Evolutionary conservation across 495 filamentous ascomycete species (phyloP).

Genomic region (Hamigera avellanea): DNA sequence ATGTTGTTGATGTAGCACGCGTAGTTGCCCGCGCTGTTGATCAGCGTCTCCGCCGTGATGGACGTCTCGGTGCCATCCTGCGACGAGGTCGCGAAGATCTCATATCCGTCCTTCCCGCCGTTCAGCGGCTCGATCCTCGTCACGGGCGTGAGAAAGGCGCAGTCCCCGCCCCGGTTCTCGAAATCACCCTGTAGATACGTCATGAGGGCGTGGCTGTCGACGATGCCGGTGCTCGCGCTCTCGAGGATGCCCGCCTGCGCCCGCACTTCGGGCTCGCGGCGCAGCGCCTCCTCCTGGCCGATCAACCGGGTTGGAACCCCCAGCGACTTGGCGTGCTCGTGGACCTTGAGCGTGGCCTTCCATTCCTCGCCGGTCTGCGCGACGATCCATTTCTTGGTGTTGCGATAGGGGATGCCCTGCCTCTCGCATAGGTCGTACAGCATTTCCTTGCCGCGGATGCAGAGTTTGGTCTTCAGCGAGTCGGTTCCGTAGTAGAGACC

Average conservation of each 20-base stretch:
- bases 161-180: slow-evolving; percentile 63
- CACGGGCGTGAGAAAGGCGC: slow-evolving; percentile 55
- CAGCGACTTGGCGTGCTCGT: slow-evolving; percentile 52
- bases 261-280: slow-evolving; percentile 62
- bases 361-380: slow-evolving; percentile 67
- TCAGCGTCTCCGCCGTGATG: slow-evolving; percentile 61
- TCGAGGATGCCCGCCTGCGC: slow-evolving; percentile 65
- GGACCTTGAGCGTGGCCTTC: slow-evolving; percentile 50
- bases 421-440: slow-evolving; percentile 68
- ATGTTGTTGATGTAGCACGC: slow-evolving; percentile 73
- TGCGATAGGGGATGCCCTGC: slow-evolving; percentile 55
- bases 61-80: slow-evolving; percentile 31
- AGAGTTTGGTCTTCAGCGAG: slow-evolving; percentile 75
- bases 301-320: slow-evolving; percentile 68
- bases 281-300: slow-evolving; percentile 41
- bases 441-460: slow-evolving; percentile 60
- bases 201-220: slow-evolving; percentile 84
- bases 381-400: slow-evolving; percentile 89
- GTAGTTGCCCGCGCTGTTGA: slow-evolving; percentile 78
- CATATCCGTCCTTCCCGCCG: slow-evolving; percentile 37
- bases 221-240: slow-evolving; percentile 74
- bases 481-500: slow-evolving; percentile 79
- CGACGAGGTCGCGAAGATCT: slow-evolving; percentile 37
- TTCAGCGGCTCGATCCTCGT: slow-evolving; percentile 42
- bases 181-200: slow-evolving; percentile 62